phyloP scores from a whole-genome alignment of 805 yeast species.

The Zygosaccharomyces siamensis region DNA sequence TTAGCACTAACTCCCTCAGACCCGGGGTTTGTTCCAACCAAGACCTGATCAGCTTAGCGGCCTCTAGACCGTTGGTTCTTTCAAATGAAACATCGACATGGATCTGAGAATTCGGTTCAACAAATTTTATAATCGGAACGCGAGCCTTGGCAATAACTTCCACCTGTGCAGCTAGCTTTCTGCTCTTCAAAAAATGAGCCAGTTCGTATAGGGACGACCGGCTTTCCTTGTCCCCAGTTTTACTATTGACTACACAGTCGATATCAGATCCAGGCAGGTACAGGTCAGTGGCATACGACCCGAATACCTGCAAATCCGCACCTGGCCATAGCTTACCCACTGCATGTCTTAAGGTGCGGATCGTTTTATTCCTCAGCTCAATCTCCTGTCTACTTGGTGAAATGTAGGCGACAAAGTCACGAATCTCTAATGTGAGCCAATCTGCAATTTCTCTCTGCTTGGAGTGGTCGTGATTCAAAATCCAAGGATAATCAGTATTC shows the following conservation, averaged over 20 bases:
- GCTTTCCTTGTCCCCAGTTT: constrained; percentile 51
- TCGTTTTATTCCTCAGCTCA: constrained; percentile 56
- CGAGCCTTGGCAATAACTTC: constrained; percentile 87
- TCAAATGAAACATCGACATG: constrained; percentile 91
- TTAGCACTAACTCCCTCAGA: constrained; percentile 71
- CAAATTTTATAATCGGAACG: constrained; percentile 90
- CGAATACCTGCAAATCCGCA: constrained; percentile 80
- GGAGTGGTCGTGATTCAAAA: constrained; percentile 69
- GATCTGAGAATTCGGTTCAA: constrained; percentile 62
- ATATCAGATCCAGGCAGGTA: constrained; percentile 96
- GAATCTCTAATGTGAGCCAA: constrained; percentile 83
- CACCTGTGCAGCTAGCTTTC: constrained; percentile 60
- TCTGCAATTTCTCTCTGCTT: constrained; percentile 72
- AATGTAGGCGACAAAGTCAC: constrained; percentile 76
- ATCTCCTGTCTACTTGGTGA: constrained; percentile 80
- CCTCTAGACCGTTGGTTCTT: constrained; percentile 72
- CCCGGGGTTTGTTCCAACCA: constrained; percentile 78
- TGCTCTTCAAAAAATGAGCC: constrained; percentile 60
- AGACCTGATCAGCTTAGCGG: constrained; percentile 67
- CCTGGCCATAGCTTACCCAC: constrained; percentile 65
- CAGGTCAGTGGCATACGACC: constrained; percentile 89
- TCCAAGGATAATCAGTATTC: constrained; percentile 58
- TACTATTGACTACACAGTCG: constrained; percentile 80
- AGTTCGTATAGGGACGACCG: constrained; percentile 65
- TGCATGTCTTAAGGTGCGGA: constrained; percentile 52